Conservation (phyloP, 2,329 filamentous ascomycete species). For the Aspergillus phoenicis region DNA sequence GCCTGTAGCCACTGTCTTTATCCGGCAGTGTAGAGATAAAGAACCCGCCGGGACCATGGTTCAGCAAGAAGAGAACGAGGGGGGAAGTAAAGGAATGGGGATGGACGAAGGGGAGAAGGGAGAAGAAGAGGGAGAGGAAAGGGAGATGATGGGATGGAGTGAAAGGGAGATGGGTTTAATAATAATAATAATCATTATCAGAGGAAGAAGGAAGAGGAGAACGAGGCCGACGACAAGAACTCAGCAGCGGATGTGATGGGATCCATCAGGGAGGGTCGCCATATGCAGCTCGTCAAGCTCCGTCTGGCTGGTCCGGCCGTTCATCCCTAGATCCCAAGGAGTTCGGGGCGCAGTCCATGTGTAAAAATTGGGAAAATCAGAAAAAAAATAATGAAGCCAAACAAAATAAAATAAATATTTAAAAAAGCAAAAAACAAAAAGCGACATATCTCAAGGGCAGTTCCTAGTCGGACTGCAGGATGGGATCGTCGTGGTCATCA, state of each 20-base stretch:
- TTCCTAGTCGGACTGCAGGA: slow-evolving; percentile 18
- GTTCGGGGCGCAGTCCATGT: neutral
- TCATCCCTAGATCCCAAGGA: slow-evolving; percentile 2
- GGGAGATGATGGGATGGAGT: neutral
- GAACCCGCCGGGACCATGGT: slow-evolving; percentile 9
- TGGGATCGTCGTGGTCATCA: slow-evolving; percentile 19
- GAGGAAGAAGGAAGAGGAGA: slow-evolving; percentile 11
- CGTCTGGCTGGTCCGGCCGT: slow-evolving; percentile 1
- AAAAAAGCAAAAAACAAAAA: slow-evolving; percentile 7
- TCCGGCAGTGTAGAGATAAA: slow-evolving; percentile 11
- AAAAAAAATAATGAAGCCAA: too few species aligned
- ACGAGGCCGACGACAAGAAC: slow-evolving; percentile 5
- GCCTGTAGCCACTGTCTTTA: slow-evolving; percentile 7
- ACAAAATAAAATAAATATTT: too few species aligned
- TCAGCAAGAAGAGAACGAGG: neutral
- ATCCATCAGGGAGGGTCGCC: slow-evolving; percentile 9
- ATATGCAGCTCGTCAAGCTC: slow-evolving; percentile 15
- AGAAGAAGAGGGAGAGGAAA: slow-evolving; percentile 4
- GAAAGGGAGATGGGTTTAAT: slow-evolving; percentile 6
- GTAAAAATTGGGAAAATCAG: too few species aligned
- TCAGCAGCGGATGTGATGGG: slow-evolving; percentile 15
- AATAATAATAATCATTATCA: neutral
- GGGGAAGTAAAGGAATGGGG: neutral
- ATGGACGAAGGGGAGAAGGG: slow-evolving; percentile 4
- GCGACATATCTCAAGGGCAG: slow-evolving; percentile 8